Evolutionary conservation across 2,329 filamentous ascomycete genomes (phyloP).

Genomic region (Diaporthe capsici): DNA sequence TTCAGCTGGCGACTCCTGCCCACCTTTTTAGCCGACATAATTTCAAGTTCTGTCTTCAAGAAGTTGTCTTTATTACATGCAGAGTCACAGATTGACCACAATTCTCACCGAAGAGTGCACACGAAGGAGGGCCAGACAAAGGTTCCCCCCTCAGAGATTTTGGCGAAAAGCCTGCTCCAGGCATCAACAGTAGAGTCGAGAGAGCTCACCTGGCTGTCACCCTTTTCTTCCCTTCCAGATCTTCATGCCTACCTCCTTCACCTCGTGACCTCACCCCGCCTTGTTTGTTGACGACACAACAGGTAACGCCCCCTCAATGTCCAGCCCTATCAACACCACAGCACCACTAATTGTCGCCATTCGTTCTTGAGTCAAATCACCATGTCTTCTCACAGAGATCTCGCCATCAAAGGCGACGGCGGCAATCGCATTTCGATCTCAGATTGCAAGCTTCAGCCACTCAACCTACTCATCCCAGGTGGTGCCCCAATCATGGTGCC

Average conservation of each 20-base stretch:
- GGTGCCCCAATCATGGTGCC: constrained; percentile 38
- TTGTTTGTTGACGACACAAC: not conserved
- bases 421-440: constrained; percentile 20
- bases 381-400: constrained; percentile 21
- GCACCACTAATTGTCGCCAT: not conserved
- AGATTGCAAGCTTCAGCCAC: constrained; percentile 38
- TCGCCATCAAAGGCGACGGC: constrained; percentile 27
- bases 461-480: constrained; percentile 40
- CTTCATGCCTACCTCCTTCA: not conserved
- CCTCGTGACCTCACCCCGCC: not conserved
- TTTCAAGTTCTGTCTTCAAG: too few species aligned
- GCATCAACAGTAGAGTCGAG: too few species aligned
- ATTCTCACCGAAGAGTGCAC: too few species aligned
- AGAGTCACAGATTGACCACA: too few species aligned
- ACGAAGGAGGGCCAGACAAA: not conserved
- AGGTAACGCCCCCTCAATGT: not conserved
- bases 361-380: not conserved
- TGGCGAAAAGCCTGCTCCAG: too few species aligned
- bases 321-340: not conserved
- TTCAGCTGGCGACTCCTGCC: not conserved
- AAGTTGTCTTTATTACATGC: not conserved
- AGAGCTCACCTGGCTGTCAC: not conserved
- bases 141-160: not conserved
- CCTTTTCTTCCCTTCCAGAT: too few species aligned
- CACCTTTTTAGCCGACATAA: not conserved